Conservation (phyloP, 2,329 filamentous ascomycete species). For the Achaetomium macrosporum region DNA sequence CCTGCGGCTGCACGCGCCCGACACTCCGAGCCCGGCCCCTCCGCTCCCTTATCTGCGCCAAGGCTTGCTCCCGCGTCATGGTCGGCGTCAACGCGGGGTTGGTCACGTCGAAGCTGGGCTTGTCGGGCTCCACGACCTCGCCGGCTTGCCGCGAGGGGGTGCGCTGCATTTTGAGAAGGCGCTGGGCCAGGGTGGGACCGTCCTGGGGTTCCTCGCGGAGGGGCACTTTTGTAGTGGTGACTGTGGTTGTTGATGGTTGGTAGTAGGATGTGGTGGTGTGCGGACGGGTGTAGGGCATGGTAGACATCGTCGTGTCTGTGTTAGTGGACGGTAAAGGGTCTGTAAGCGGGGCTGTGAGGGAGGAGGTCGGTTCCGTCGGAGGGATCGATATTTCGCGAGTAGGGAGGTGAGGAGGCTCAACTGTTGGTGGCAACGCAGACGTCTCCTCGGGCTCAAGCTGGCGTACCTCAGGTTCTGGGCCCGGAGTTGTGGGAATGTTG, state of each 20-base stretch:
- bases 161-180: conserved; percentile 35
- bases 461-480: conserved; percentile 22
- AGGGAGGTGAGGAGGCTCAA: neutral
- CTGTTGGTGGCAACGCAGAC: neutral
- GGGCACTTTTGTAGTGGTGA: conserved; percentile 48
- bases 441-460: conserved; percentile 8
- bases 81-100: conserved; percentile 58
- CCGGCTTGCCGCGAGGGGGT: conserved; percentile 37
- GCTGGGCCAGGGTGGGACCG: conserved; percentile 38
- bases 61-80: conserved; percentile 66
- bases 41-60: conserved; percentile 68
- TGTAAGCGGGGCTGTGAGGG: conserved; percentile 6
- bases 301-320: neutral
- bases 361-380: neutral
- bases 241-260: conserved; percentile 38
- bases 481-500: conserved; percentile 40
- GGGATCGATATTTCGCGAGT: neutral
- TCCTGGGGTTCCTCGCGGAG: conserved; percentile 39
- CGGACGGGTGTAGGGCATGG: conserved; percentile 25
- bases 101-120: conserved; percentile 45
- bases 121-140: conserved; percentile 17
- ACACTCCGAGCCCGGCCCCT: conserved; percentile 49
- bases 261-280: conserved; percentile 45
- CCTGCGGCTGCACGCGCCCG: conserved; percentile 47
- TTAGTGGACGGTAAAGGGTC: conserved; percentile 14